These are phyloP conservation scores for Centaurea solstitialis DNA, from an alignment of 129 eudicot genomes.

Conservation along the genomic window DNA sequence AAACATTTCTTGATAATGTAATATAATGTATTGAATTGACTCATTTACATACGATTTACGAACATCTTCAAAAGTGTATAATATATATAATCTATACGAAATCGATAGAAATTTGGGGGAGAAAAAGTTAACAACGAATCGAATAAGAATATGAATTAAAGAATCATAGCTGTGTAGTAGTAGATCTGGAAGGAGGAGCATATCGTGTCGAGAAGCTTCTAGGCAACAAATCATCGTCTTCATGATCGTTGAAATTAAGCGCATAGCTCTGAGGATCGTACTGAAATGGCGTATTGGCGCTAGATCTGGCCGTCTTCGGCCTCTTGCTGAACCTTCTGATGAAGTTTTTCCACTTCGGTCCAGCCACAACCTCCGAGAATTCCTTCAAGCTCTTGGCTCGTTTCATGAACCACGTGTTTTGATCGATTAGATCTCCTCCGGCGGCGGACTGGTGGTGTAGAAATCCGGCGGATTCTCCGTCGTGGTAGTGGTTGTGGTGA, in stretches of 20 bases:
- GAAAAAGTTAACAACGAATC: conserved; percentile 3
- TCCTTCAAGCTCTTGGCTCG: conserved; percentile 54
- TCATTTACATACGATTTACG: conserved; percentile 1
- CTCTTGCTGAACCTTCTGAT: conserved; percentile 57
- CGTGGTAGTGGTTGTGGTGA: conserved; percentile 7
- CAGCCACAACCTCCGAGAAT: conserved; percentile 72
- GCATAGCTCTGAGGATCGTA: conserved; percentile 78
- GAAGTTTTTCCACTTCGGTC: conserved; percentile 95
- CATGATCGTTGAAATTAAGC: conserved; percentile 64
- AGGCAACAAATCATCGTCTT: conserved; percentile 51
- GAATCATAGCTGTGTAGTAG: conserved; percentile 2
- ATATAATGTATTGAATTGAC: neutral
- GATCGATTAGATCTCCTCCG: conserved; percentile 19
- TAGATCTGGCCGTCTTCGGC: conserved; percentile 29
- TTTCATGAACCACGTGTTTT: conserved; percentile 56
- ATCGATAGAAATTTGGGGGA: conserved; percentile 1
- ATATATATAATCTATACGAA: neutral
- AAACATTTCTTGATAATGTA: neutral
- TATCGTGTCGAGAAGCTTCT: conserved; percentile 61
- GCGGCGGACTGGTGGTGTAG: conserved; percentile 23
- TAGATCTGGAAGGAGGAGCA: conserved; percentile 45
- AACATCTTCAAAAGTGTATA: neutral
- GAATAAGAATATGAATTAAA: neutral
- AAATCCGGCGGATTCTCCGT: conserved; percentile 26
- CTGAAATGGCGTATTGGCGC: conserved; percentile 43